Evolutionary conservation across 2,329 filamentous ascomycete genomes (phyloP).

Genomic region (Venturia nashicola): DNA sequence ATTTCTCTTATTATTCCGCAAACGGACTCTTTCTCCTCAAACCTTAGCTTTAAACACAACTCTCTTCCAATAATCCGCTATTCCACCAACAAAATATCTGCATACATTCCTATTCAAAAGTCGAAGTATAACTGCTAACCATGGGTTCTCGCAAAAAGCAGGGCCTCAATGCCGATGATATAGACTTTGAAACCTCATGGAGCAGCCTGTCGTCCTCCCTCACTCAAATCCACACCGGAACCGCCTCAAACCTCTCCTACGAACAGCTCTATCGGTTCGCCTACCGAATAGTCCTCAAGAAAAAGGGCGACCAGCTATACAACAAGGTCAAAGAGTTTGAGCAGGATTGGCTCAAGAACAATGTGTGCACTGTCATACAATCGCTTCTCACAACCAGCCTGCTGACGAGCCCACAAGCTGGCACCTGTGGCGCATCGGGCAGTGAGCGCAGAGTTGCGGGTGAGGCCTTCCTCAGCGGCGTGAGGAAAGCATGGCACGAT

Average conservation of each 20-base stretch:
- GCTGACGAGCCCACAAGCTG: conserved; percentile 52
- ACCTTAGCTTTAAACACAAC: background rate
- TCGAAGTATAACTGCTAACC: background rate
- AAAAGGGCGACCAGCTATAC: conserved; percentile 74
- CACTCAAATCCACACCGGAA: conserved; percentile 80
- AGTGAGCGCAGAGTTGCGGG: conserved; percentile 71
- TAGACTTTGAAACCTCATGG: conserved; percentile 85
- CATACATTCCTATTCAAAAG: background rate
- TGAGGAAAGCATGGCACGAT: conserved; percentile 74
- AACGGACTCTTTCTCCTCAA: no score
- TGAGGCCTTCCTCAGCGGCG: conserved; percentile 65
- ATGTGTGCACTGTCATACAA: conserved; percentile 61
- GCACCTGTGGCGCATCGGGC: conserved; percentile 44
- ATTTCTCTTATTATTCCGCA: background rate
- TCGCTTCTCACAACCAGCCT: conserved; percentile 29
- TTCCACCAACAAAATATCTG: background rate
- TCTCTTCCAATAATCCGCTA: background rate
- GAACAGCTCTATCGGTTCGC: conserved; percentile 89
- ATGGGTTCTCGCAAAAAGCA: background rate
- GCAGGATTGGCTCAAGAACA: conserved; percentile 61
- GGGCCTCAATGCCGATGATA: conserved; percentile 34
- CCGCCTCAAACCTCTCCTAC: conserved; percentile 81
- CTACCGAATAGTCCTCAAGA: conserved; percentile 86
- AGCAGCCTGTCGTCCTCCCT: conserved; percentile 62
- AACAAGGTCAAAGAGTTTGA: conserved; percentile 70